Percentiles rank a stretch among this genome's conserved stretches.
Evolutionary conservation across 805 yeast species (phyloP).

Genomic region (Komagataella mondaviorum): DNA sequence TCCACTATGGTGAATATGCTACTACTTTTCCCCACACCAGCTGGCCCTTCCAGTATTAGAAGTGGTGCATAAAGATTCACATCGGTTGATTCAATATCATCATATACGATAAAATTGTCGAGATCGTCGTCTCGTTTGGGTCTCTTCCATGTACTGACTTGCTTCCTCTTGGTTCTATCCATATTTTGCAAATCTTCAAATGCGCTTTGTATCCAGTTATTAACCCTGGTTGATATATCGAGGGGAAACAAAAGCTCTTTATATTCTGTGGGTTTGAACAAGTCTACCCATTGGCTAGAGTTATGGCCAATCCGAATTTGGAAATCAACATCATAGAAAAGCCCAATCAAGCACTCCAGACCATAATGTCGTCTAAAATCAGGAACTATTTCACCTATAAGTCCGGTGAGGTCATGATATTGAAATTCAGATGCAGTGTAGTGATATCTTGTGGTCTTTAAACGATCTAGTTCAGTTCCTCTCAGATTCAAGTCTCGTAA

Average conservation of each 20-base stretch:
- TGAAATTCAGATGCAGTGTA: constrained; percentile 1
- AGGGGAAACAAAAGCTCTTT: constrained; percentile 21
- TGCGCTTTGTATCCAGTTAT: constrained; percentile 26
- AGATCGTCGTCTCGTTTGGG: constrained; percentile 10
- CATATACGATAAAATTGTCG: constrained; percentile 26
- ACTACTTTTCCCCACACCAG: constrained; percentile 71
- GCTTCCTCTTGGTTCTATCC: constrained; percentile 14
- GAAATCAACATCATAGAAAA: not conserved
- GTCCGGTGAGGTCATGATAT: constrained; percentile 4
- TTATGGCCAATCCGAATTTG: not conserved
- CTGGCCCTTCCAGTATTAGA: constrained; percentile 53
- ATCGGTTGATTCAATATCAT: constrained; percentile 10
- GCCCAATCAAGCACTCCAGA: not conserved
- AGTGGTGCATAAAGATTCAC: constrained; percentile 41
- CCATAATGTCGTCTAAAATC: constrained; percentile 2
- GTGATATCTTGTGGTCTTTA: constrained; percentile 1
- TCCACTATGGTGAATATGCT: constrained; percentile 55
- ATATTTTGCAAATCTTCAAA: constrained; percentile 16
- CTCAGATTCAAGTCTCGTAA: not conserved
- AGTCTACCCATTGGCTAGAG: constrained; percentile 24
- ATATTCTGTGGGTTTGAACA: constrained; percentile 25
- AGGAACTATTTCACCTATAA: constrained; percentile 5
- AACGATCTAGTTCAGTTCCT: constrained; percentile 1
- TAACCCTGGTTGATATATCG: constrained; percentile 12
- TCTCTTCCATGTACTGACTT: constrained; percentile 10